Evolutionary conservation across 2,329 filamentous ascomycete genomes (phyloP), one percentile per base, ranked within the genome.

Genomic region (Magnaporthiopsis poae): DNA sequence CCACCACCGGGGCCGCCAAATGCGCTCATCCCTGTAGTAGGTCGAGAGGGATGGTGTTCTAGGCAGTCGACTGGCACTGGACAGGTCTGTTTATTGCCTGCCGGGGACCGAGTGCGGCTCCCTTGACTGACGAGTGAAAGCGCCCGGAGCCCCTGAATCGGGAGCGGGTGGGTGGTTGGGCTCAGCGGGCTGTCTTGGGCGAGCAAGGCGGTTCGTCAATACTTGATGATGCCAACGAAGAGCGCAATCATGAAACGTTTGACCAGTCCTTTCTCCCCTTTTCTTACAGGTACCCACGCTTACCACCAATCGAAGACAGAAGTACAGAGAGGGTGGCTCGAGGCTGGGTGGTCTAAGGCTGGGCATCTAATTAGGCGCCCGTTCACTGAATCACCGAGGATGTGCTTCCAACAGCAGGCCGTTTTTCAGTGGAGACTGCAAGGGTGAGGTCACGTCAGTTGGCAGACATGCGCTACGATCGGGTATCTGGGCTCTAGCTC

Each of bases 1-100:
- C 73, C 72, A 1, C 67, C 68, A 61, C 73, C 73, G 61, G 72
- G 72, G 21, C 72, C 69, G 64, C 71, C 71, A 60, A 71, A 72
- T 29, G 69, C 67, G 70, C 72, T 74, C 72, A 74, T 74, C 12
- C 25, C 59, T 59, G 27, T 29, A 21, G 52, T 5, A n/a, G 46
- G 46, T 9, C 4, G 15, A 21, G 39, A 52, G 8, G 46, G 46
- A 56, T 7, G 39, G 39, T 18, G 15, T 46, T 46, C 39, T 18
- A 46, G 4, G 11, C 39, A 18, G 39, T 46, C 39, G 39, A 15
- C 11, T 46, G 15, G 39, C 5, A 46, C 39, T 18, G 11, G 39
- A 18, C 5, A 27, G 39, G 13, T 13, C 11, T 46, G 39, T 18
- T 46, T 46, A 18, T 46, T 46, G 15, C 39, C 39, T 46, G 36